Conservation (phyloP, 345 rosid species). For the Toxicodendron radicans region DNA sequence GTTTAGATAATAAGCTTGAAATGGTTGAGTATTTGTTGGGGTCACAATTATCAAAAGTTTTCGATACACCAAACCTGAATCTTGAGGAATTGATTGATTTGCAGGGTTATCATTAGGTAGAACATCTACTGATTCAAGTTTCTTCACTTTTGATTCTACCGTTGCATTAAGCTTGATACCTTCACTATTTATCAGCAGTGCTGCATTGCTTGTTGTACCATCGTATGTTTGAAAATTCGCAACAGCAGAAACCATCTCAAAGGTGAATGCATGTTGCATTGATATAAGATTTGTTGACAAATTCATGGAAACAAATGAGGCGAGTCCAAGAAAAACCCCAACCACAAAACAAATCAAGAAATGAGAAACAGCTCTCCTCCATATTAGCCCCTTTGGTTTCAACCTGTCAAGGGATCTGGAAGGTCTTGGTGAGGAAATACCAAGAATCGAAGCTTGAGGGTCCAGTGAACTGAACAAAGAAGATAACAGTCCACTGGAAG, state of each 20-base stretch:
- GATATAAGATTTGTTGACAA: slow-evolving; percentile 28
- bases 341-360: slow-evolving; percentile 48
- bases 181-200: neutral
- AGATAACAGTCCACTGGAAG: slow-evolving; percentile 39
- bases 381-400: slow-evolving; percentile 46
- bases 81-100: slow-evolving; percentile 24
- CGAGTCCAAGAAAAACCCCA: slow-evolving; percentile 54
- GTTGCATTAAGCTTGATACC: slow-evolving; percentile 20
- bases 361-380: slow-evolving; percentile 53
- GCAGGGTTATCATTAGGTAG: slow-evolving; percentile 1
- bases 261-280: slow-evolving; percentile 38
- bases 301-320: slow-evolving; percentile 40
- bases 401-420: slow-evolving; percentile 45
- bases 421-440: slow-evolving; percentile 37
- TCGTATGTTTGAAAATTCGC: slow-evolving; percentile 19
- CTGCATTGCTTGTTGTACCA: slow-evolving; percentile 22
- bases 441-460: slow-evolving; percentile 36
- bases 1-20: slow-evolving; percentile 54
- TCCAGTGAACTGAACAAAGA: slow-evolving; percentile 40
- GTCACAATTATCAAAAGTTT: slow-evolving; percentile 65
- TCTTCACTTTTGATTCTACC: slow-evolving; percentile 19
- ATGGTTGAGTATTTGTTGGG: slow-evolving; percentile 36
- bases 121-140: slow-evolving; percentile 11
- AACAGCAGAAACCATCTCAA: slow-evolving; percentile 36
- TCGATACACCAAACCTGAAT: slow-evolving; percentile 18